Evolutionary conservation across 345 rosid species (phyloP).

Genomic region (Heritiera fomes): DNA sequence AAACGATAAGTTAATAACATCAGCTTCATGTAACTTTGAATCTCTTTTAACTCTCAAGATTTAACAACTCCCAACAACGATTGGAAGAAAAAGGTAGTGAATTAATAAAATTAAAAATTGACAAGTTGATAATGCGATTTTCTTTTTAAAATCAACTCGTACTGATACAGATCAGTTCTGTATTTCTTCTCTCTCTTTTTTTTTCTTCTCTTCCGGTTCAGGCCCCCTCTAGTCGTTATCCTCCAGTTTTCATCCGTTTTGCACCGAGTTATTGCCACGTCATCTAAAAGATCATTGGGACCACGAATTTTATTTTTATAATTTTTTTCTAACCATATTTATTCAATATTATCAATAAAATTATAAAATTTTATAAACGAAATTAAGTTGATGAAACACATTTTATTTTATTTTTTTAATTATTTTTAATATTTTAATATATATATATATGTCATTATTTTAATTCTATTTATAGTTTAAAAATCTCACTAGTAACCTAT

Average conservation of each 20-base stretch:
- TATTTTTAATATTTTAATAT: too few species aligned
- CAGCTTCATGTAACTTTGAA: constrained; percentile 30
- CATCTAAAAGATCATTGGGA: constrained; percentile 40
- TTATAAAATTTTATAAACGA: too few species aligned
- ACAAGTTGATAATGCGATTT: constrained; percentile 14
- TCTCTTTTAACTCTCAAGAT: constrained; percentile 19
- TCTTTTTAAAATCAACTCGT: constrained; percentile 17
- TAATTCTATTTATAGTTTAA: too few species aligned
- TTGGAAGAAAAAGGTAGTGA: neutral
- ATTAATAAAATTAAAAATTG: neutral
- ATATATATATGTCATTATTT: too few species aligned
- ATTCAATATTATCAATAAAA: too few species aligned
- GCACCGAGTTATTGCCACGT: constrained; percentile 54
- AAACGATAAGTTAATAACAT: constrained; percentile 28
- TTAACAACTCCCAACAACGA: constrained; percentile 11
- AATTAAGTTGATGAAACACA: too few species aligned
- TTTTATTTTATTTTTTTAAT: too few species aligned
- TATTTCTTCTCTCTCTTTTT: neutral
- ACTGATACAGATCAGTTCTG: constrained; percentile 11
- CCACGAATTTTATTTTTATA: constrained; percentile 29
- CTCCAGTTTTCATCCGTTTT: constrained; percentile 54
- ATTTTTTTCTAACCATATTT: too few species aligned
- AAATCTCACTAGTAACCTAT: too few species aligned
- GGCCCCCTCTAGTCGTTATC: constrained; percentile 54
- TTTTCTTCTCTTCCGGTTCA: constrained; percentile 26